Evolutionary conservation across 2,329 filamentous ascomycete genomes (phyloP).

Genomic region (Clonostachys sp.): DNA sequence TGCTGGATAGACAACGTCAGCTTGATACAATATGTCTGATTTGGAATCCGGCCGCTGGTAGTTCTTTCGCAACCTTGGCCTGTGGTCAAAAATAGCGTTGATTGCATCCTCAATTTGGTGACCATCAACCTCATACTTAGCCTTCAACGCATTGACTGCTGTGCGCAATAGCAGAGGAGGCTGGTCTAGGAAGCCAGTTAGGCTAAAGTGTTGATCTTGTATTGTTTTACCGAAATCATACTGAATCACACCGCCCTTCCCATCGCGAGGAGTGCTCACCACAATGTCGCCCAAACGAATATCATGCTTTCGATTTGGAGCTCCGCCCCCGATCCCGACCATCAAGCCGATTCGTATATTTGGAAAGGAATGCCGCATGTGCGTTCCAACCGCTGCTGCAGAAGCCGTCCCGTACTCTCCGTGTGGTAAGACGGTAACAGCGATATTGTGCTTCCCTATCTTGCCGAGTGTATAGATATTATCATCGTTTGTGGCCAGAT

Average conservation of each 20-base stretch:
- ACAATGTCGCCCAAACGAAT: slow-evolving; percentile 31
- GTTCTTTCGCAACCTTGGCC: background rate
- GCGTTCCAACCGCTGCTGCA: slow-evolving; percentile 14
- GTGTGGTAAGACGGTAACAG: slow-evolving; percentile 18
- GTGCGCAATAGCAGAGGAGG: background rate
- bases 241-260: slow-evolving; percentile 2
- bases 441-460: slow-evolving; percentile 25
- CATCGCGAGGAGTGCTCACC: slow-evolving; percentile 8
- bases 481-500: slow-evolving; percentile 13
- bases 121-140: background rate
- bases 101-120: background rate
- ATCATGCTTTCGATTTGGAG: slow-evolving; percentile 19
- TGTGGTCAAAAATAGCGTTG: background rate
- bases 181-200: background rate
- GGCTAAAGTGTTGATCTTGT: slow-evolving; percentile 2
- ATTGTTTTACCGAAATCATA: slow-evolving; percentile 8
- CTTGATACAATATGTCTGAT: background rate
- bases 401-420: slow-evolving; percentile 14
- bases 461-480: slow-evolving; percentile 21
- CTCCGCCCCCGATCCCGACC: slow-evolving; percentile 24
- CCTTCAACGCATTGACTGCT: background rate
- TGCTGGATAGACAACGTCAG: background rate
- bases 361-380: slow-evolving; percentile 18
- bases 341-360: slow-evolving; percentile 18
- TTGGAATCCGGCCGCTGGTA: background rate